A percentile compares a stretch with the other conserved stretches of the same genome.
Evolutionary conservation across 208 protist species (phyloP).

Genomic region (Crithidia brevicula): DNA sequence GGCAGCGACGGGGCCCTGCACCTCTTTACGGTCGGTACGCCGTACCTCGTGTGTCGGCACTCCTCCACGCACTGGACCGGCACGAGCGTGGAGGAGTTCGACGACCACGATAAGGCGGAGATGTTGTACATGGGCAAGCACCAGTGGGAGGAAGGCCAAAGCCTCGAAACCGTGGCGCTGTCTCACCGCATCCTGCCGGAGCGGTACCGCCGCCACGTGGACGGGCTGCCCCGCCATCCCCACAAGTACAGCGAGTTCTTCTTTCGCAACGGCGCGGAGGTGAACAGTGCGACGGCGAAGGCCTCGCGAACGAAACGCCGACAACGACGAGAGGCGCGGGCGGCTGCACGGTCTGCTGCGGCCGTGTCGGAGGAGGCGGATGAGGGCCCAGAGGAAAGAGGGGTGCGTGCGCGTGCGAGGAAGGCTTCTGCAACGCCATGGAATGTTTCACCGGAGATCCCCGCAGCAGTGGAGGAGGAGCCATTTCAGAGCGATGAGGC

Average conservation of each 20-base stretch:
- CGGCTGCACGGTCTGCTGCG: slow-evolving; percentile 4
- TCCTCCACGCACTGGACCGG: slow-evolving; percentile 82
- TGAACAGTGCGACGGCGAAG: slow-evolving; percentile 40
- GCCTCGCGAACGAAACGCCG: slow-evolving; percentile 17
- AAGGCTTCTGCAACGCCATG: too few relatives aligned
- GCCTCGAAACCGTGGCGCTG: slow-evolving; percentile 78
- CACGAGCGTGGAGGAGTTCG: slow-evolving; percentile 63
- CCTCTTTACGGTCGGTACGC: slow-evolving; percentile 88
- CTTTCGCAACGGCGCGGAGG: slow-evolving; percentile 75
- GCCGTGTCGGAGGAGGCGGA: too few relatives aligned
- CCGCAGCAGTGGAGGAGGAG: background rate
- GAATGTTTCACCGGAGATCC: background rate
- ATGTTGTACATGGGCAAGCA: slow-evolving; percentile 76
- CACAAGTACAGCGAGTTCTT: slow-evolving; percentile 76
- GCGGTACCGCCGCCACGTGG: slow-evolving; percentile 62
- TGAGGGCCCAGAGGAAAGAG: too few relatives aligned
- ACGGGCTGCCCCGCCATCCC: slow-evolving; percentile 33
- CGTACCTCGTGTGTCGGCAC: slow-evolving; percentile 66
- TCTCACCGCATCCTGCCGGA: slow-evolving; percentile 81
- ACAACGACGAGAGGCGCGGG: slow-evolving; percentile 16
- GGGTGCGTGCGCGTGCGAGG: too few relatives aligned
- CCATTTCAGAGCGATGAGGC: background rate
- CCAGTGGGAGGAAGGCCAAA: slow-evolving; percentile 83
- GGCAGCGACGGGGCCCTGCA: slow-evolving; percentile 63
- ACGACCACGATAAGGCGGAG: slow-evolving; percentile 63